Evolutionary conservation across 2,329 filamentous ascomycete genomes (phyloP).

Genomic region (Neurospora sp.): DNA sequence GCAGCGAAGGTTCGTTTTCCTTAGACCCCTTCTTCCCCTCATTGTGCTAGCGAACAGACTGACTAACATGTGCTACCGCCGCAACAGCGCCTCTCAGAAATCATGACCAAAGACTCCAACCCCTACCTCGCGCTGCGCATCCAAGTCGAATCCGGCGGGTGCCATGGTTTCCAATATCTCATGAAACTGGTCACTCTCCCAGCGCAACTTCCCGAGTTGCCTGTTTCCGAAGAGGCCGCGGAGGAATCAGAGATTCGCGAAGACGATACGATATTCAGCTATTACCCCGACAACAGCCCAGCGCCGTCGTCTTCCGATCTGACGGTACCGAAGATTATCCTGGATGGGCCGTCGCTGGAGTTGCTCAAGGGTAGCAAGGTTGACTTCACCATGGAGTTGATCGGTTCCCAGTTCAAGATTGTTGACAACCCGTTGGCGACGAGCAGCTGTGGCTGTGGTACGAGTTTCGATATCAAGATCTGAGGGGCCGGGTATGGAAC

Average conservation of each 20-base stretch:
- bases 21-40: background rate
- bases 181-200: conserved; percentile 72
- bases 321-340: conserved; percentile 62
- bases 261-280: conserved; percentile 84
- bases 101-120: conserved; percentile 62
- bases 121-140: conserved; percentile 81
- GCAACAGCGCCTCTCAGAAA: conserved; percentile 59
- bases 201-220: conserved; percentile 15
- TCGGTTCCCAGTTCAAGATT: conserved; percentile 84
- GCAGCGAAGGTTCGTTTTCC: conserved; percentile 57
- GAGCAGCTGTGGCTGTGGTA: conserved; percentile 94
- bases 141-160: conserved; percentile 85
- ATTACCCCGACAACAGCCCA: conserved; percentile 41
- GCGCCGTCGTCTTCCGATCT: conserved; percentile 19
- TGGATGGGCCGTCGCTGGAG: conserved; percentile 81
- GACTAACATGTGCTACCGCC: conserved; percentile 1
- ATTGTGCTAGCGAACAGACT: background rate
- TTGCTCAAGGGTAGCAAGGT: conserved; percentile 88
- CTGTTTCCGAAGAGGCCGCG: conserved; percentile 9
- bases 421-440: conserved; percentile 84
- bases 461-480: conserved; percentile 87
- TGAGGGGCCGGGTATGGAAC: conserved; percentile 19
- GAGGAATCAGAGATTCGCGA: conserved; percentile 36
- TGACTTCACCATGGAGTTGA: conserved; percentile 93
- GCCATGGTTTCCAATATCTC: conserved; percentile 95